These are phyloP conservation scores for Auxenochlorella protothecoides DNA, from an alignment of 139 green algal genomes.

Conservation along the genomic window DNA sequence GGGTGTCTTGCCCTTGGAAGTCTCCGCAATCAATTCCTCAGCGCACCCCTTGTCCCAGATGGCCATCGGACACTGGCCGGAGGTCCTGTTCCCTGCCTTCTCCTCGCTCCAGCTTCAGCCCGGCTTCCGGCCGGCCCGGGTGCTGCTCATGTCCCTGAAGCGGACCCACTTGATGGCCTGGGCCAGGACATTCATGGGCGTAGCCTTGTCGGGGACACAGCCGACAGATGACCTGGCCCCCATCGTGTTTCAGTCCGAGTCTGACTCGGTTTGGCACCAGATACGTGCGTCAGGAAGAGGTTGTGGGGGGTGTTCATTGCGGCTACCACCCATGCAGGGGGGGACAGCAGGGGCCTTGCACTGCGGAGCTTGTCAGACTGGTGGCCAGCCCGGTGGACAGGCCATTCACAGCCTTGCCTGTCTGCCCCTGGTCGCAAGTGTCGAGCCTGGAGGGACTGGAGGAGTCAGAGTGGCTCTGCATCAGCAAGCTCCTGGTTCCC, in stretches of 20 bases:
- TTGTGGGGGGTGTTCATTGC: too few relatives aligned
- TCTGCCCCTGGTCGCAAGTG: slow-evolving; percentile 52
- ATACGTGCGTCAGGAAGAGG: slow-evolving; percentile 37
- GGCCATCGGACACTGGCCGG: slow-evolving; percentile 77
- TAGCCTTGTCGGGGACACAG: slow-evolving; percentile 29
- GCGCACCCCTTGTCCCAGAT: slow-evolving; percentile 29
- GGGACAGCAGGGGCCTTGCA: neutral
- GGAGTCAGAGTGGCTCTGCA: too few relatives aligned
- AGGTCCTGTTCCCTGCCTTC: slow-evolving; percentile 76
- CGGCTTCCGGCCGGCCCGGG: slow-evolving; percentile 42
- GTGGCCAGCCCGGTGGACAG: neutral
- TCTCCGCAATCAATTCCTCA: too few relatives aligned
- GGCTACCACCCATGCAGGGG: neutral
- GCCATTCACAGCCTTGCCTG: slow-evolving; percentile 3
- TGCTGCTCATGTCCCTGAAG: slow-evolving; percentile 64
- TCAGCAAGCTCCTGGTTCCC: too few relatives aligned
- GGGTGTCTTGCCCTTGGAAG: too few relatives aligned
- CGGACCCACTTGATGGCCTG: slow-evolving; percentile 70
- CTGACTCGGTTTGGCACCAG: slow-evolving; percentile 42
- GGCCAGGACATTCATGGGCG: slow-evolving; percentile 39
- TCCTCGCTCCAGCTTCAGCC: slow-evolving; percentile 35
- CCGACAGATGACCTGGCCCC: slow-evolving; percentile 48
- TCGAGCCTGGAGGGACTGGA: slow-evolving; percentile 1
- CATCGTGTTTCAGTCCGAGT: slow-evolving; percentile 61
- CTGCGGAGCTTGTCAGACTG: neutral